Base-by-base conservation (phyloP, 768 basidiomycete genomes). In the Tylopilus cervinicoccineus region DNA sequence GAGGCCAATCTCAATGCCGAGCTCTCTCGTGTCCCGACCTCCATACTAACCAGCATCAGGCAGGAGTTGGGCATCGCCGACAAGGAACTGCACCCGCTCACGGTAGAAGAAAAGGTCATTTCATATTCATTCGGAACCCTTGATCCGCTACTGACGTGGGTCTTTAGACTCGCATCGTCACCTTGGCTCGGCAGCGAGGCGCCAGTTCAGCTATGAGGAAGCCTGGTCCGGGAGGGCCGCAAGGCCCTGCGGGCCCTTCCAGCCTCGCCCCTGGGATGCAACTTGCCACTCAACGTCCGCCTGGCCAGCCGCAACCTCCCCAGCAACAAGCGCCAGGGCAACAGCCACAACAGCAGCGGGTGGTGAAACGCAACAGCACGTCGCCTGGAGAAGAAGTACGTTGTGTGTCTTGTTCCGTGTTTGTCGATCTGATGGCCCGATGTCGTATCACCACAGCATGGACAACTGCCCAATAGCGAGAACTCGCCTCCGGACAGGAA, bases 341-440 rank as follows among this genome's bases (percentile, higher is more conserved):
- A 16, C 62, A 52, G 19, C 53, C 23, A 4, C 38, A 36, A 5
- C 42, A 33, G 45, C 69, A 62, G 16, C 67, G 61, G 19, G 51
- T 62, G 12, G 68, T 65, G 19, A 81, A 83, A 56, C 73, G 82
- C 53, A 80, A 68, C 53, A 83, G 80, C 60, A 83, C 79, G 11
- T 81, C 81, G 6, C 82, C 82, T 6, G 76, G 74, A 29, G 82
- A 82, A 65, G 82, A 83, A 58, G 81, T 82, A 54, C 54, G 52
- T 54, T 47, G 38, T 26, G 36, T 48, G n/a, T 50, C 16, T 33
- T 45, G 41, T n/a, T 38, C 2, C 45, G 6, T 38, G 6, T 31
- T 38, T 5, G n/a, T 31, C 19, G 22, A 45, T 52, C 43, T 53
- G 31, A 54, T 43, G 19, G 14, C 36, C 17, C 28, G 10, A 33